Conservation (phyloP, 208 protist species). For the Herpetomonas samuelpessoai region DNA sequence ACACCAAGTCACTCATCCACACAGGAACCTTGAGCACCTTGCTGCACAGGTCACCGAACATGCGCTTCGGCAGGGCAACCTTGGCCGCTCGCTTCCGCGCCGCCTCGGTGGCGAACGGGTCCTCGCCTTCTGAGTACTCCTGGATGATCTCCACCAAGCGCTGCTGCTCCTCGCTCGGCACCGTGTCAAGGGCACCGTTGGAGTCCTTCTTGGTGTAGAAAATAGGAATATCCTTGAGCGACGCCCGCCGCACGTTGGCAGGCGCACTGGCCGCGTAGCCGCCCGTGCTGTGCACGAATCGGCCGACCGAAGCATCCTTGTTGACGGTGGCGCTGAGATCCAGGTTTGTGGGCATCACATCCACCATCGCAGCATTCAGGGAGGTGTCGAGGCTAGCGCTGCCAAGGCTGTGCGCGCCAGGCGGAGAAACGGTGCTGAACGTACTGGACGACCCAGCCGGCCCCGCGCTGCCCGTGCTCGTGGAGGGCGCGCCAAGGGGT, state of each 20-base stretch:
- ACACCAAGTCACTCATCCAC: conserved; percentile 80
- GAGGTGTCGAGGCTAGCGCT: conserved; percentile 23
- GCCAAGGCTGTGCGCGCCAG: conserved; percentile 26
- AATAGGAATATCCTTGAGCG: conserved; percentile 60
- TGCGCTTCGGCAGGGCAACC: conserved; percentile 27
- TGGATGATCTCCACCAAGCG: conserved; percentile 48
- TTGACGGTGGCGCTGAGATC: conserved; percentile 20
- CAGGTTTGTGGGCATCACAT: conserved; percentile 21
- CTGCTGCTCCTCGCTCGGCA: conserved; percentile 31
- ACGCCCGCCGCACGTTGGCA: conserved; percentile 52
- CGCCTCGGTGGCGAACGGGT: not conserved
- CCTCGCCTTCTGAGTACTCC: conserved; percentile 26
- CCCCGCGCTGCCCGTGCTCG: conserved; percentile 8
- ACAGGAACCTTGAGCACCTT: conserved; percentile 77
- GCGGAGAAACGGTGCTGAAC: conserved; percentile 19
- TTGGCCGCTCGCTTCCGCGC: conserved; percentile 2
- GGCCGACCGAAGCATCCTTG: conserved; percentile 21
- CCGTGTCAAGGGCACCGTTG: conserved; percentile 32
- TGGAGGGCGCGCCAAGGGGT: conserved; percentile 2
- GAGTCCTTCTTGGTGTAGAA: conserved; percentile 73
- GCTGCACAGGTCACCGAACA: conserved; percentile 62
- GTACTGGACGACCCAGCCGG: not conserved
- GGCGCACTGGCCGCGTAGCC: conserved; percentile 51
- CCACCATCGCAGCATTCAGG: conserved; percentile 36
- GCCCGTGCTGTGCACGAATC: conserved; percentile 52